Evolutionary conservation across 2,329 filamentous ascomycete genomes (phyloP).

Genomic region (Talaromyces islandicus): DNA sequence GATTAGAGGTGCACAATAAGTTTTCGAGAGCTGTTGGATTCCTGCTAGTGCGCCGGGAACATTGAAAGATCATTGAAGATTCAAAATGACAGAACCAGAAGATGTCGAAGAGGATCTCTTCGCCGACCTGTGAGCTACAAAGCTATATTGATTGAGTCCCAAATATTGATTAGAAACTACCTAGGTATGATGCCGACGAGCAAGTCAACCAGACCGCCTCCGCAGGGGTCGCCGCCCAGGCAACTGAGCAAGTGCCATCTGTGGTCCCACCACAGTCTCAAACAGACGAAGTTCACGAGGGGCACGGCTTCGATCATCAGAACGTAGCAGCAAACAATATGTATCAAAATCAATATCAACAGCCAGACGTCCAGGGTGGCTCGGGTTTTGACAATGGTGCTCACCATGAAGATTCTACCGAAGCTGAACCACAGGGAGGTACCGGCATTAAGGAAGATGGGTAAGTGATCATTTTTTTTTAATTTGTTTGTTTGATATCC

Average conservation of each 20-base stretch:
- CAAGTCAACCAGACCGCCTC: conserved; percentile 27
- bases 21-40: not conserved
- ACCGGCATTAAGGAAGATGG: conserved; percentile 76
- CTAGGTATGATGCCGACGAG: conserved; percentile 64
- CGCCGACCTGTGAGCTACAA: conserved; percentile 71
- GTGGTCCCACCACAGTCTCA: conserved; percentile 13
- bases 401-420: conserved; percentile 21
- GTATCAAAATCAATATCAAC: conserved; percentile 27
- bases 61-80: not conserved
- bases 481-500: not conserved
- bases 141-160: conserved; percentile 1
- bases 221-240: conserved; percentile 31
- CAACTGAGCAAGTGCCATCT: conserved; percentile 28
- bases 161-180: conserved; percentile 10
- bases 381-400: conserved; percentile 18
- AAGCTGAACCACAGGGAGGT: conserved; percentile 21
- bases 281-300: conserved; percentile 3
- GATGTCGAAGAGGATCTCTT: conserved; percentile 92
- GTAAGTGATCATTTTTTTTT: conserved; percentile 55
- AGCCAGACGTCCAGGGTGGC: conserved; percentile 19
- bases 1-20: not conserved
- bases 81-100: conserved; percentile 69
- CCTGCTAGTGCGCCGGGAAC: not conserved
- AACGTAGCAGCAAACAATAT: conserved; percentile 24
- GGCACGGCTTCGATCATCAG: not conserved